Conservation (phyloP, 768 basidiomycete species). For the Russula brevipes region DNA sequence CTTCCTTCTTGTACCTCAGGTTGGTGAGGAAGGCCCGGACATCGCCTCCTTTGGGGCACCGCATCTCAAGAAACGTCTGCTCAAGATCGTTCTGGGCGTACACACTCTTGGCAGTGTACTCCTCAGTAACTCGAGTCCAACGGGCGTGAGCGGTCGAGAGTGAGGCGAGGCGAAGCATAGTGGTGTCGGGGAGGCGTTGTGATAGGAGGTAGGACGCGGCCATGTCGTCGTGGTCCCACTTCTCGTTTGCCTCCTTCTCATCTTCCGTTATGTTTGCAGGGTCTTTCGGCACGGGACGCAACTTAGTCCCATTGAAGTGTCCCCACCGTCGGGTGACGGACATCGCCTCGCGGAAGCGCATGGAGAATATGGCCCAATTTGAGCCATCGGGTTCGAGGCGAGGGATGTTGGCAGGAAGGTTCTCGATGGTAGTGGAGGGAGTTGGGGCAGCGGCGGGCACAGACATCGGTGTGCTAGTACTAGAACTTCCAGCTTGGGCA, state of each 20-base stretch:
- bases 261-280: background rate
- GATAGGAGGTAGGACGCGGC: background rate
- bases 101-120: background rate
- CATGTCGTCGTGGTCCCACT: background rate
- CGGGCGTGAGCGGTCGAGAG: background rate
- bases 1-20: background rate
- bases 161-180: background rate
- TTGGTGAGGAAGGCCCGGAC: background rate
- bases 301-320: background rate
- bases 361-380: background rate
- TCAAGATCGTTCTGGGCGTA: background rate
- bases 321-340: background rate
- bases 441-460: too few relatives aligned
- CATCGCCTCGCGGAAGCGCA: background rate
- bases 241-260: background rate
- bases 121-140: background rate
- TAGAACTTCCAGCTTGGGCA: too few relatives aligned
- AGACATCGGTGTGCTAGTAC: too few relatives aligned
- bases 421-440: too few relatives aligned
- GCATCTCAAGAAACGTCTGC: background rate
- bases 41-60: background rate
- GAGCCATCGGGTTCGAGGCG: slow-evolving; percentile 27
- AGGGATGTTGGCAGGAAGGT: slow-evolving; percentile 39
- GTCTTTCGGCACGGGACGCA: background rate
- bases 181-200: background rate